These are phyloP conservation scores for Populus ilicifolia DNA, from an alignment of 345 rosid genomes.

Conservation along the genomic window DNA sequence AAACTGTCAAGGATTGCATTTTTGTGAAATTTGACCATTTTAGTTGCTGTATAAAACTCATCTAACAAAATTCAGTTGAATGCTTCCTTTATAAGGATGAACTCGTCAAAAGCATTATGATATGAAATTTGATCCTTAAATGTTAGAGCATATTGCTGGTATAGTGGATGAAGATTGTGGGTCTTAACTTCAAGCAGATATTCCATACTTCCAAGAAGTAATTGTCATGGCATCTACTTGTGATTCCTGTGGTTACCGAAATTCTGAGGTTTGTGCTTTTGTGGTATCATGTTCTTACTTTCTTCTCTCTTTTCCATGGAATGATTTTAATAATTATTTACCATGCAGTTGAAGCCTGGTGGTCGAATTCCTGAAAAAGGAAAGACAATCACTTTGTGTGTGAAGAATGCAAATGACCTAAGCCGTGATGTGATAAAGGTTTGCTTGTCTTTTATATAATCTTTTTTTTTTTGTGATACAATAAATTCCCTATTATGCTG, in stretches of 20 bases:
- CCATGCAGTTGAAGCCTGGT: constrained; percentile 81
- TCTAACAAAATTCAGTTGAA: not conserved
- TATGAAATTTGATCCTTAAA: not conserved
- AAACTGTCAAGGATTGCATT: not conserved
- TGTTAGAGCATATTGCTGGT: not conserved
- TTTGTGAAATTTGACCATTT: not conserved
- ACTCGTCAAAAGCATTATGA: not conserved
- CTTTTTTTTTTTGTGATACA: not conserved
- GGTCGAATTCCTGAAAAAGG: constrained; percentile 86
- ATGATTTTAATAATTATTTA: constrained; percentile 12
- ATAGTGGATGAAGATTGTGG: not conserved
- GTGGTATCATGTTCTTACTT: not conserved
- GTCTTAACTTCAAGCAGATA: constrained; percentile 52
- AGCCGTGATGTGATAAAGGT: constrained; percentile 98
- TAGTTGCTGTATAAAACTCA: not conserved
- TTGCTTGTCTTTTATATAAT: constrained; percentile 7
- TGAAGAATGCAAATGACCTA: constrained; percentile 54
- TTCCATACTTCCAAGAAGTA: constrained; percentile 96
- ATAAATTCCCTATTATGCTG: not conserved
- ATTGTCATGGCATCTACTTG: constrained; percentile 97
- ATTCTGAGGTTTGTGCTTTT: constrained; percentile 69
- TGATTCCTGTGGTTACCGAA: constrained; percentile 88
- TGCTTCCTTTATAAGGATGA: not conserved
- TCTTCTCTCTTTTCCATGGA: not conserved
- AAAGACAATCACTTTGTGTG: constrained; percentile 59